These are phyloP conservation scores for Sutorius eximius DNA, from an alignment of 1,284 basidiomycete species.

Conservation along the genomic window DNA sequence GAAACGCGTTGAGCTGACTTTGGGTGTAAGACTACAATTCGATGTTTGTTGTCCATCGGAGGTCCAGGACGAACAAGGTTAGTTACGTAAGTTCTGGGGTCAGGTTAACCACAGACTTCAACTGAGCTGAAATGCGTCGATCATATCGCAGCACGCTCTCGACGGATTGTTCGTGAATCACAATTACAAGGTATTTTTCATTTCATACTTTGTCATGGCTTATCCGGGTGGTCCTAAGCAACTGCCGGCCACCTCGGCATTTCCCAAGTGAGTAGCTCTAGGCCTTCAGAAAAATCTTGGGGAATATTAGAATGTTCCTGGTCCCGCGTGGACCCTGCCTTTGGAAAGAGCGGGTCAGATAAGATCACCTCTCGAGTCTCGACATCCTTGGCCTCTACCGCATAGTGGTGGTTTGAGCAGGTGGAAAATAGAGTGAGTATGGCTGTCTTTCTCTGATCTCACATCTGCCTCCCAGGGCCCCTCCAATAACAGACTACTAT, in stretches of 20 bases:
- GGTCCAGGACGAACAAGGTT: background rate
- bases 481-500: background rate
- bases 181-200: background rate
- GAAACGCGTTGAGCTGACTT: too few species aligned
- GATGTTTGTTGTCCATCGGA: too few species aligned
- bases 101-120: background rate
- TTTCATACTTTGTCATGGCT: background rate
- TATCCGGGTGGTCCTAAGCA: background rate
- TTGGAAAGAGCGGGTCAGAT: background rate
- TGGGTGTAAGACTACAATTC: too few species aligned
- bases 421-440: background rate
- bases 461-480: background rate
- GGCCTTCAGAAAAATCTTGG: background rate
- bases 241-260: background rate
- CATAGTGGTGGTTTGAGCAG: background rate
- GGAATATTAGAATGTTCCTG: background rate
- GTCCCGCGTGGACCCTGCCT: background rate
- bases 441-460: background rate
- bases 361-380: background rate
- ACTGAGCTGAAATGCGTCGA: background rate
- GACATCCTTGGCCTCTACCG: background rate
- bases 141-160: background rate
- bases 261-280: background rate
- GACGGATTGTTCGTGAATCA: background rate
- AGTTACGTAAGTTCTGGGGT: background rate